A percentile compares a stretch with the other conserved stretches of the same genome.
These are phyloP conservation scores for Lactarius hatsudake DNA, from an alignment of 768 basidiomycete genomes.

Conservation along the genomic window DNA sequence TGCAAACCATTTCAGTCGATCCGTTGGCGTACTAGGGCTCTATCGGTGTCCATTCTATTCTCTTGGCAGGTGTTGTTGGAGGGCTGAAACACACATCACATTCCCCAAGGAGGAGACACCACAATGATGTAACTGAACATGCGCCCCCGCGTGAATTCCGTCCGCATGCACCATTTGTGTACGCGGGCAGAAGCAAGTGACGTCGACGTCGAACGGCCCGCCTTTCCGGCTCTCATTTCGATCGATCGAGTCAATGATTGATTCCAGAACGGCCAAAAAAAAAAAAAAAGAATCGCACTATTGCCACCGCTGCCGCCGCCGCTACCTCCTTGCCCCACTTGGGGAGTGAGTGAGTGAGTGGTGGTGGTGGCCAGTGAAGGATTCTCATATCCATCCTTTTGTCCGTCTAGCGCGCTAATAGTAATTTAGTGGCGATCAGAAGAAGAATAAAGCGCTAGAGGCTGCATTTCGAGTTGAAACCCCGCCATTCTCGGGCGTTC, in stretches of 20 bases:
- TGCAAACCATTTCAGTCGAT: background rate
- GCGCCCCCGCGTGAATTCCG: constrained; percentile 12
- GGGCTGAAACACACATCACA: background rate
- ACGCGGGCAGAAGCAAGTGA: background rate
- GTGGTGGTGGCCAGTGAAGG: background rate
- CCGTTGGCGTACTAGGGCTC: no score
- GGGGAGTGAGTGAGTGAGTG: background rate
- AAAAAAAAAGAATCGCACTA: background rate
- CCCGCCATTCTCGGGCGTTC: background rate
- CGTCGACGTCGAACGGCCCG: constrained; percentile 4
- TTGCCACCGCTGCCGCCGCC: background rate
- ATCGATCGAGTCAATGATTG: constrained; percentile 10
- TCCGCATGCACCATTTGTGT: background rate
- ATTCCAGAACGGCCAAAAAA: background rate
- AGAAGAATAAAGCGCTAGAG: background rate
- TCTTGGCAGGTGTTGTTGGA: background rate
- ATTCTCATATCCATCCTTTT: background rate
- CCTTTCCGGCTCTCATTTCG: background rate
- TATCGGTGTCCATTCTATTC: background rate
- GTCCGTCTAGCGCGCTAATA: background rate
- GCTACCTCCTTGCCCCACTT: background rate
- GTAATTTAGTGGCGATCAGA: background rate
- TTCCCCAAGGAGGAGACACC: background rate
- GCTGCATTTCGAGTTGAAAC: background rate
- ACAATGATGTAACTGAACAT: constrained; percentile 5